Conservation (phyloP, 805 yeast genomes). For the Wickerhamiella brachini region DNA sequence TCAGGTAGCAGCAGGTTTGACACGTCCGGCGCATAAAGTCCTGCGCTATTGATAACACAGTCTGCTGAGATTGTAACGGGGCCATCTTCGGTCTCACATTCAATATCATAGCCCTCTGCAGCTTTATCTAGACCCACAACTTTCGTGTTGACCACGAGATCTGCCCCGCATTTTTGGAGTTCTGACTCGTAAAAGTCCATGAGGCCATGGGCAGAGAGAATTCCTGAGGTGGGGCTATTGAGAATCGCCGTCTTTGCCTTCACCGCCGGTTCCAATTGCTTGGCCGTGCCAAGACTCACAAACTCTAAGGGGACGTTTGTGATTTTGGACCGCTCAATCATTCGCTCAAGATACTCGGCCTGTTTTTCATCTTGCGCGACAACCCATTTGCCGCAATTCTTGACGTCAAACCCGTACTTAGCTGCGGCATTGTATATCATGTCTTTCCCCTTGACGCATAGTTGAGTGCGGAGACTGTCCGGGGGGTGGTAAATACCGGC, state of each 20-base stretch:
- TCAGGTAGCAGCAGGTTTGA: constrained; percentile 57
- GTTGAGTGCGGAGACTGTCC: constrained; percentile 46
- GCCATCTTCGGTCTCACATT: constrained; percentile 16
- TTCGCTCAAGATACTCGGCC: constrained; percentile 39
- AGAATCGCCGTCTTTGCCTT: constrained; percentile 47
- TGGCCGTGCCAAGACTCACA: constrained; percentile 34
- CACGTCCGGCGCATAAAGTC: constrained; percentile 58
- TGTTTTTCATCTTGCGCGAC: constrained; percentile 68
- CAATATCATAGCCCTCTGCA: constrained; percentile 10
- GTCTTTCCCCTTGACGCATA: constrained; percentile 66
- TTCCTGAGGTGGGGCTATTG: constrained; percentile 73
- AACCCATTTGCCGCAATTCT: constrained; percentile 63
- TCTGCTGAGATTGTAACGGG: constrained; percentile 28
- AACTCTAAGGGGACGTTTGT: constrained; percentile 49
- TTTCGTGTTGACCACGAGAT: constrained; percentile 46
- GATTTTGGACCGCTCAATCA: constrained; percentile 36
- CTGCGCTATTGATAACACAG: constrained; percentile 64
- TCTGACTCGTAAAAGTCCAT: constrained; percentile 43
- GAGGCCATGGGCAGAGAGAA: constrained; percentile 65
- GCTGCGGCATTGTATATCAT: constrained; percentile 39
- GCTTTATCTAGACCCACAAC: constrained; percentile 30
- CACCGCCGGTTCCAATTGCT: constrained; percentile 49
- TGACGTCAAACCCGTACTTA: constrained; percentile 40
- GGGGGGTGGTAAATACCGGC: constrained; percentile 78
- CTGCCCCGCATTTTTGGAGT: constrained; percentile 48